phyloP scores from a whole-genome alignment of 1,284 basidiomycete species.

The Phlebopus sp. region DNA sequence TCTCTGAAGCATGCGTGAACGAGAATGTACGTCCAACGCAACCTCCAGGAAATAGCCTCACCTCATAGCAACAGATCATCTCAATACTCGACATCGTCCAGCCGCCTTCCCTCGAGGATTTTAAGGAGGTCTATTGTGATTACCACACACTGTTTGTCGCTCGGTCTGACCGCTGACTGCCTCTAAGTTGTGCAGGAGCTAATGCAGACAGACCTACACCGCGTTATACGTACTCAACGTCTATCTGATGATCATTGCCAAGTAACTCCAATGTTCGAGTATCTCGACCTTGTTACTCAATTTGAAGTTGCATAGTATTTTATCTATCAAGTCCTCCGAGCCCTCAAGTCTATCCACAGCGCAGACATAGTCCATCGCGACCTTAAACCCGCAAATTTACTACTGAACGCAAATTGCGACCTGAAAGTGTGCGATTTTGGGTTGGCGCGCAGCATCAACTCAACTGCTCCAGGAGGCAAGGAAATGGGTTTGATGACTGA shows the following conservation, averaged over 20 bases:
- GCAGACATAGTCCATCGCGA: conserved; percentile 82
- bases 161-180: conserved; percentile 1
- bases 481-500: conserved; percentile 79
- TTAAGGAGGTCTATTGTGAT: conserved; percentile 82
- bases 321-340: conserved; percentile 74
- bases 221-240: conserved; percentile 86
- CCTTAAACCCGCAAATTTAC: conserved; percentile 78
- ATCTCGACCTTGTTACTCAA: conserved; percentile 7
- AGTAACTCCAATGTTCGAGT: conserved; percentile 32
- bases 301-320: conserved; percentile 49
- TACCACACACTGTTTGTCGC: too few species aligned
- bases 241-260: conserved; percentile 90
- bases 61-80: conserved; percentile 56
- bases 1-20: conserved; percentile 79
- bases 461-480: conserved; percentile 56
- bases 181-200: conserved; percentile 78
- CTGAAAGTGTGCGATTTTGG: conserved; percentile 87
- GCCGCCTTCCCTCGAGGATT: conserved; percentile 69
- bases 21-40: conserved; percentile 54
- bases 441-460: conserved; percentile 69
- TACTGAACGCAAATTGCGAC: conserved; percentile 85
- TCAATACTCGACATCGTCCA: conserved; percentile 86
- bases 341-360: conserved; percentile 80
- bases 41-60: neutral
- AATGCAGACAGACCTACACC: conserved; percentile 89